Evolutionary conservation across 495 filamentous ascomycete species (phyloP), one percentile per base, ranked within the genome.

Genomic region (Penicillium waksmanii): DNA sequence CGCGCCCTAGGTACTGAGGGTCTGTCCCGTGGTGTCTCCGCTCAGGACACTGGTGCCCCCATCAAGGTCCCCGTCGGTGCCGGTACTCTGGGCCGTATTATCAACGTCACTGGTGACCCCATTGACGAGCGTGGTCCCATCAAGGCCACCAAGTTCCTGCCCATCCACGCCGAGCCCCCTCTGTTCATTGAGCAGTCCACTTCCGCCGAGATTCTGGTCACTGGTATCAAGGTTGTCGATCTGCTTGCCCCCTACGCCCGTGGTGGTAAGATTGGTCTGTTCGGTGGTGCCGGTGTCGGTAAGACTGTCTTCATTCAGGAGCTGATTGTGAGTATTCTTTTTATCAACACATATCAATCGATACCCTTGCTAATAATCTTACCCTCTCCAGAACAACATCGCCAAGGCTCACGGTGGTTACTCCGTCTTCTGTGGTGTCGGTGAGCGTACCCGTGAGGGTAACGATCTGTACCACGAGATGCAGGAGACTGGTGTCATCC

Each of bases 381-480:
- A 4, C 36, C 10, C 33, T 50, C 11, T 33, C 8, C 67, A 89
- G 87, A 98, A 98, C 91, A 98, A 98, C 88, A 97, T 98, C 73
- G 95, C 95, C 82, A 98, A 98, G 87, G 95, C 95, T 71, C 95
- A 98, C 84, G 96, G 95, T 95, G 95, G 95, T 94, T 98, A 96
- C 90, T 98, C 95, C 65, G 96, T 98, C 72, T 98, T 98, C 89
- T 96, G 91, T 76, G 95, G 95, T 92, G 95, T 98, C 80, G 95
- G 95, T 73, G 95, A 98, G 90, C 95, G 95, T 85, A 98, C 95
- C 73, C 95, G 95, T 89, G 95, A 98, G 88, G 95, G 95, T 88
- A 98, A 98, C 88, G 95, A 98, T 89, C 82, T 98, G 86, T 98
- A 98, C 89, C 96, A 98, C 85, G 95, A 98, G 90, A 98, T 98